These are phyloP conservation scores for Acidomyces sp. DNA, from an alignment of 495 filamentous ascomycete species.

Conservation along the genomic window DNA sequence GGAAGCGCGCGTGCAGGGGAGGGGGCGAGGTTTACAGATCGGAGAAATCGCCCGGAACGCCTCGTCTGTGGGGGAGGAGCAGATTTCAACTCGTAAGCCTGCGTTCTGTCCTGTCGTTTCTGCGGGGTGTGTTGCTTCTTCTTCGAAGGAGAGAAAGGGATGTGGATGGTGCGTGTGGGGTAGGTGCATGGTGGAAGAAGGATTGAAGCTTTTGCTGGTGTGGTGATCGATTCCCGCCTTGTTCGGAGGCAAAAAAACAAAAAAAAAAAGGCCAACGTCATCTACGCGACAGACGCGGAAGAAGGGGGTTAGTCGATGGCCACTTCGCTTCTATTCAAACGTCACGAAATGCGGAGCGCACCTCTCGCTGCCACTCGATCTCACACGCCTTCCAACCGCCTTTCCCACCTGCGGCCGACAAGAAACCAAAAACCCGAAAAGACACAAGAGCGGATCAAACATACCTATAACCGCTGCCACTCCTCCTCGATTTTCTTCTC, in stretches of 20 bases:
- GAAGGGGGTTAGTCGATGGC: neutral
- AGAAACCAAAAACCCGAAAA: neutral
- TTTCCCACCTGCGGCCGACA: slow-evolving; percentile 4
- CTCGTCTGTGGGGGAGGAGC: slow-evolving; percentile 6
- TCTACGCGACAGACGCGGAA: no score
- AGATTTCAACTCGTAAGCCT: slow-evolving; percentile 11
- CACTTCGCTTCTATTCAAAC: neutral
- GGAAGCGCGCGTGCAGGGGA: no score
- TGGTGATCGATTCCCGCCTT: no score
- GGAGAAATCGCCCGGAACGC: slow-evolving; percentile 14
- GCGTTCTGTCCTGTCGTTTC: slow-evolving; percentile 8
- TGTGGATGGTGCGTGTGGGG: neutral
- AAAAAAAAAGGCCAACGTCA: no score
- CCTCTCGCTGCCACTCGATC: neutral
- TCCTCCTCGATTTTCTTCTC: slow-evolving; percentile 22
- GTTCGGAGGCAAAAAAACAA: no score
- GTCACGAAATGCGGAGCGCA: neutral
- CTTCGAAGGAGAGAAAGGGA: neutral
- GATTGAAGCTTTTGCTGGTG: no score
- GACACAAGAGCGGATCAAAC: slow-evolving; percentile 11
- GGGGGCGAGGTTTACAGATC: slow-evolving; percentile 14
- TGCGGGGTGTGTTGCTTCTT: slow-evolving; percentile 1
- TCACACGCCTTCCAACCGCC: slow-evolving; percentile 8
- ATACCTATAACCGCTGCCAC: slow-evolving; percentile 26
- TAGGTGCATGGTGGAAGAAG: neutral